Base-by-base conservation (phyloP, 2,329 filamentous ascomycete species). In the Nakataea oryzae region DNA sequence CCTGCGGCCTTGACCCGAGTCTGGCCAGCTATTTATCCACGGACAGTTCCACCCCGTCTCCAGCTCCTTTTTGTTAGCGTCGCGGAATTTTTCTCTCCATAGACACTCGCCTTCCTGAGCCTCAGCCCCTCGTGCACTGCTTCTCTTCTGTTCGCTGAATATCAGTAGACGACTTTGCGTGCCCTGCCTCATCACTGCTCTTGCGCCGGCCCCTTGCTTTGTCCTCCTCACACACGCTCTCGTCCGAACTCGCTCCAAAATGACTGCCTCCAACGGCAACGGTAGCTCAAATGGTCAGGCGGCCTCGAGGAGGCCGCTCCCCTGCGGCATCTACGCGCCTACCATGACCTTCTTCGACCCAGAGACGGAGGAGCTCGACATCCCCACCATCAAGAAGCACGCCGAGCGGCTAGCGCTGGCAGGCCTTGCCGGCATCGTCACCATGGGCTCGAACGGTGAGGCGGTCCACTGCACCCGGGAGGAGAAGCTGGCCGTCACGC, bases 331-430 rank as follows among this genome's bases (percentile, higher is more conserved):
- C 73, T 96, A 95, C 75, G 89, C 89, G 64, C 91, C 91, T 29
- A 93, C 89, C 64, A 91, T 95, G 86, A 96, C 91, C 70, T 96
- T 96, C 74, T 96, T 96, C 79, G 80, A 93, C 75, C 81, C 88
- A 8, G 83, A 87, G 66, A 95, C 90, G 57, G 91, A 96, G 76
- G 90, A 95, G 59, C 82, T 96, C 69, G 91, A 96, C 71, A 85
- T 93, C 66, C 81, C 88, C 47, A 83, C 84, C 64, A 90, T 95
- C 77, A 89, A 90, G 75, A 88, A 84, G 71, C 91, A 96, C 72
- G 89, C 90, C 28, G 85, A 90, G 67, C 87, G 91, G 58, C 85
- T 96, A 58, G 88, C 87, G 54, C 80, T 86, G 71, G 89, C 86
- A 63, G 92, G 92, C 11, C 84, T 96, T 13, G 89, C 87, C 58